Conservation (phyloP, 257 asterid species). For the Gentiana dahurica region DNA sequence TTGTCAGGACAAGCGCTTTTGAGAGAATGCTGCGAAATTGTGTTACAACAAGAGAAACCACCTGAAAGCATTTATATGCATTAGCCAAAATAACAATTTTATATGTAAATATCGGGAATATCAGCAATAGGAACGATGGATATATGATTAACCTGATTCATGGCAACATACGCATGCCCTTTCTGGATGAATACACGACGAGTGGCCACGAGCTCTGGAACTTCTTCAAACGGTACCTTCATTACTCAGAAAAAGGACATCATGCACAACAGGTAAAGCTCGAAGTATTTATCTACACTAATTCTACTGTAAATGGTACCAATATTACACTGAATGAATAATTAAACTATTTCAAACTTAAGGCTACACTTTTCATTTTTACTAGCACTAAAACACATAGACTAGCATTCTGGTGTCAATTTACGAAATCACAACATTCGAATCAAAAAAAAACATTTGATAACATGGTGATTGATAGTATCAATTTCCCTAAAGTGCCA, state of each 20-base stretch:
- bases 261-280: no score
- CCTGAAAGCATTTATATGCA: slow-evolving; percentile 33
- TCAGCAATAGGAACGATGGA: slow-evolving; percentile 2
- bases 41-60: slow-evolving; percentile 68
- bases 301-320: no score
- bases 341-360: no score
- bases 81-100: slow-evolving; percentile 8
- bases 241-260: slow-evolving; percentile 10
- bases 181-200: slow-evolving; percentile 71
- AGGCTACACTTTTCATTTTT: no score
- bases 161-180: slow-evolving; percentile 88
- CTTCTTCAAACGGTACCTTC: slow-evolving; percentile 97
- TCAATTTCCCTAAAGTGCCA: no score
- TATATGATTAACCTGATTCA: slow-evolving; percentile 52
- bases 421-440: no score
- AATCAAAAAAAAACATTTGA: no score
- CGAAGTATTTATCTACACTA: no score
- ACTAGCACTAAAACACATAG: no score
- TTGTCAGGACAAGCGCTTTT: slow-evolving; percentile 84
- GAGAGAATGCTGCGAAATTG: slow-evolving; percentile 84
- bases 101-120: slow-evolving; percentile 8
- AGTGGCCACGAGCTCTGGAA: slow-evolving; percentile 80
- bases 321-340: no score
- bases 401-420: no score
- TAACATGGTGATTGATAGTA: no score